Conservation (phyloP, 441 rosid genomes). For the Bruguiera hainesii region DNA sequence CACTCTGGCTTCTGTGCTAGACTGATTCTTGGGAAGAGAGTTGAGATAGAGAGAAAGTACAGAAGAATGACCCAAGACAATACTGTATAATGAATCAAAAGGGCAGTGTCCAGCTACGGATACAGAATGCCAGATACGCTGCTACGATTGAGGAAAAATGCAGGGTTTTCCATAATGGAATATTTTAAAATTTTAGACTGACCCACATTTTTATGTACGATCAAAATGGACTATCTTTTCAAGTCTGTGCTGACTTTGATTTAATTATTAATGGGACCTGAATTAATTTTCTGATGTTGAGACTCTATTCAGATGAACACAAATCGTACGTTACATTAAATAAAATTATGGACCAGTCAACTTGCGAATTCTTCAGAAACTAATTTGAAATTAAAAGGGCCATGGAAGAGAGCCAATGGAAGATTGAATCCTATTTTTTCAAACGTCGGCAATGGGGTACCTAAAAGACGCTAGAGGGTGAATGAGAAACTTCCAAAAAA, state of each 20-base stretch:
- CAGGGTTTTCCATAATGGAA: slow-evolving; percentile 1
- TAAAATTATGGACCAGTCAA: too few relatives aligned
- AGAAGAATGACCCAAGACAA: slow-evolving; percentile 6
- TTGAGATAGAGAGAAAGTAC: not conserved
- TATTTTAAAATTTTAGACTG: not conserved
- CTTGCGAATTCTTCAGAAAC: too few relatives aligned
- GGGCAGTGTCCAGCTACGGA: not conserved
- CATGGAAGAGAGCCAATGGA: too few relatives aligned
- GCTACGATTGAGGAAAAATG: not conserved
- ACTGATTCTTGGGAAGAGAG: not conserved
- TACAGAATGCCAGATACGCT: slow-evolving; percentile 7
- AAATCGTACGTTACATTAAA: too few relatives aligned
- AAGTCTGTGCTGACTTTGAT: too few relatives aligned
- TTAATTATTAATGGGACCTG: too few relatives aligned
- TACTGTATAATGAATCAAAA: slow-evolving; percentile 5
- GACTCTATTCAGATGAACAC: too few relatives aligned
- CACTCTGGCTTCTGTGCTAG: slow-evolving; percentile 4
- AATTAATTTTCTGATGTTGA: too few relatives aligned
- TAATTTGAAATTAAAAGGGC: too few relatives aligned
- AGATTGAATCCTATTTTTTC: too few relatives aligned
- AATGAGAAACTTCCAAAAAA: slow-evolving; percentile 48
- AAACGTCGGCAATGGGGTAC: not conserved
- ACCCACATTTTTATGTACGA: too few relatives aligned
- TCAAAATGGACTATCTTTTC: too few relatives aligned
- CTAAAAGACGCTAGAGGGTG: slow-evolving; percentile 16